A percentile compares a stretch with the other conserved stretches of the same genome.
These are phyloP conservation scores for Mycena polygramma DNA, from an alignment of 768 basidiomycete species.

Conservation along the genomic window DNA sequence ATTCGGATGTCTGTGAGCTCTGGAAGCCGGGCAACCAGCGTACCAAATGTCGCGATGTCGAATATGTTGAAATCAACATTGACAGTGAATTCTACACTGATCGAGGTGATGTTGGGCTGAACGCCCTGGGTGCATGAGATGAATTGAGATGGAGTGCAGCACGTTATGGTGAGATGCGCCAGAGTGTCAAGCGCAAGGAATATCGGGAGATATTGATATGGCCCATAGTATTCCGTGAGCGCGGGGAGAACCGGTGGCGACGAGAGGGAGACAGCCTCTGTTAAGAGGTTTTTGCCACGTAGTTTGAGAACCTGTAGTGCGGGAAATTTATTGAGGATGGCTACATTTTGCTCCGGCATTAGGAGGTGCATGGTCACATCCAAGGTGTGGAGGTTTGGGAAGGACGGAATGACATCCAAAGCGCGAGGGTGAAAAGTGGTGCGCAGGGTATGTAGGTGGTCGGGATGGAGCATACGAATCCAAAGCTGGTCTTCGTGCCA, in stretches of 20 bases:
- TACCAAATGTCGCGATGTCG: neutral
- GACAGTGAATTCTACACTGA: neutral
- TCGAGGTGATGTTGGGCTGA: neutral
- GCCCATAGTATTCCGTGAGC: neutral
- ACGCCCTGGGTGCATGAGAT: neutral
- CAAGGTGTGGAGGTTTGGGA: neutral
- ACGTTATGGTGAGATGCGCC: neutral
- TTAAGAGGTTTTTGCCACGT: neutral
- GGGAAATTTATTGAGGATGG: neutral
- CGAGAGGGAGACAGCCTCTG: neutral
- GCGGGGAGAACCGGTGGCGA: neutral
- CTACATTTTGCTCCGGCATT: neutral
- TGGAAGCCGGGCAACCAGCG: neutral
- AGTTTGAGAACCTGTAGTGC: neutral
- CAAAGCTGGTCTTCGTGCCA: neutral
- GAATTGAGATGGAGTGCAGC: neutral
- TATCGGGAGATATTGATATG: neutral
- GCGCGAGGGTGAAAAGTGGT: neutral
- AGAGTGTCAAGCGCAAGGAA: neutral
- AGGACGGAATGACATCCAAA: neutral
- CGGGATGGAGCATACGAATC: conserved; percentile 10
- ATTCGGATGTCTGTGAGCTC: conserved; percentile 4
- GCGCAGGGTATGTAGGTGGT: conserved; percentile 3
- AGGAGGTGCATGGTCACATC: neutral
- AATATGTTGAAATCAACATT: too few relatives aligned